Evolutionary conservation across 257 asterid genomes (phyloP), one percentile per base, ranked within the genome.

Genomic region (Solanum dulcamara): DNA sequence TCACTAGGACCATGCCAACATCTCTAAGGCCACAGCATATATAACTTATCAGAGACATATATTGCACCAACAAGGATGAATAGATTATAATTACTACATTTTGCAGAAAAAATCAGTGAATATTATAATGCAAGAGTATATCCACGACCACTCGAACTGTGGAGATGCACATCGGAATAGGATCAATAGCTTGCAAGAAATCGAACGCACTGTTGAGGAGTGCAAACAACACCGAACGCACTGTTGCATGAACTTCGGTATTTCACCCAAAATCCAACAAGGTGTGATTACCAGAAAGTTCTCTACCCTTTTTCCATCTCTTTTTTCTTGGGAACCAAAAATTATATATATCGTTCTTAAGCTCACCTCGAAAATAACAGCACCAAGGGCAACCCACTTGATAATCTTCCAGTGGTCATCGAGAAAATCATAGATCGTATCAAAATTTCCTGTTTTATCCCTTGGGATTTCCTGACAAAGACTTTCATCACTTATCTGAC

Each of bases 371-470:
- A 96, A 86, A 85, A 92, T 83, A 86, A 94, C 97, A 75, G 85
- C 90, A 37, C 98, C 97, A 53, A 93, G 95, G 81, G 98, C 95
- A 50, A 91, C 96, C 99, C 98, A 96, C 85, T 88, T 93, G 87
- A 92, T 68, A 82, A 94, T 91, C 7, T 93, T 87, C 99, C 99
- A 96, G 90, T 93, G 86, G 37, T 85, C 81, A 44, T 93, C 91
- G 90, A 96, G 92, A 86, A 96, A 94, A 8, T 88, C 87, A 88
- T 93, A 92, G 33, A 96, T 93, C 89, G 51, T 87, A 74, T 91
- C 89, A 32, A 93, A 94, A 84, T 84, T 70, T 35, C 97, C 97
- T 85, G 96, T 91, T 90, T 84, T 91, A 86, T 93, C 97, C 5
- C 81, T 75, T 53, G 97, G 97, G 84, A 93, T 91, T 89, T 89